phyloP scores from a whole-genome alignment of 1,139 yeast genomes.

The Kazachstania sp. region DNA sequence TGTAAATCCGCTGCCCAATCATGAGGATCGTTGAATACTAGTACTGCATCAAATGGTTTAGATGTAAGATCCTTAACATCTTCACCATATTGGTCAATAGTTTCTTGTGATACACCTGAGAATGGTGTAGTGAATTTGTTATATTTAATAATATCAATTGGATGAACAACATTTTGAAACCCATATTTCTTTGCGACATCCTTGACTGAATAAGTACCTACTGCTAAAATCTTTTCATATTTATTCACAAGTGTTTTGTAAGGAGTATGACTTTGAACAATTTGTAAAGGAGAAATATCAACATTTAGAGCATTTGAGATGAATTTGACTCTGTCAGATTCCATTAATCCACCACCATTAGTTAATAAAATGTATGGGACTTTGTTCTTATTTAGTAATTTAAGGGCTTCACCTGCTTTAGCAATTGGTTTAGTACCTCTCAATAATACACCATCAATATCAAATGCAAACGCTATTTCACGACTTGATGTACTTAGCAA shows the following conservation, averaged over 20 bases:
- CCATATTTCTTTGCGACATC: conserved; percentile 74
- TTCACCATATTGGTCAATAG: conserved; percentile 41
- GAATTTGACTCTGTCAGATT: conserved; percentile 49
- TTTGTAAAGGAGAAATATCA: conserved; percentile 50
- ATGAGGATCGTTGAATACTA: conserved; percentile 86
- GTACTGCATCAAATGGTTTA: conserved; percentile 61
- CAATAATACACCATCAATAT: conserved; percentile 83
- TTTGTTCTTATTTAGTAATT: conserved; percentile 43
- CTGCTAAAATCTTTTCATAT: conserved; percentile 59
- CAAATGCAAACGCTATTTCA: conserved; percentile 37
- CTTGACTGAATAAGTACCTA: conserved; percentile 77
- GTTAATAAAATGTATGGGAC: conserved; percentile 81
- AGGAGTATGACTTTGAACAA: conserved; percentile 90
- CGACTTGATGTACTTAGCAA: conserved; percentile 11
- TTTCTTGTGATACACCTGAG: conserved; percentile 65
- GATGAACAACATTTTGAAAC: conserved; percentile 66
- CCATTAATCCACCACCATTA: conserved; percentile 87
- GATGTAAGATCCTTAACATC: conserved; percentile 29
- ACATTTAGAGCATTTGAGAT: conserved; percentile 46
- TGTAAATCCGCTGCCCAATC: conserved; percentile 86
- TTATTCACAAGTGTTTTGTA: conserved; percentile 51
- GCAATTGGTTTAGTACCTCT: conserved; percentile 67
- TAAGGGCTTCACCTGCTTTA: conserved; percentile 58
- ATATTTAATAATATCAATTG: conserved; percentile 59
- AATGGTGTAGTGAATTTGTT: conserved; percentile 41